These are phyloP conservation scores for Barnettozyma wickerhamii DNA, from an alignment of 805 yeast genomes.

Conservation along the genomic window DNA sequence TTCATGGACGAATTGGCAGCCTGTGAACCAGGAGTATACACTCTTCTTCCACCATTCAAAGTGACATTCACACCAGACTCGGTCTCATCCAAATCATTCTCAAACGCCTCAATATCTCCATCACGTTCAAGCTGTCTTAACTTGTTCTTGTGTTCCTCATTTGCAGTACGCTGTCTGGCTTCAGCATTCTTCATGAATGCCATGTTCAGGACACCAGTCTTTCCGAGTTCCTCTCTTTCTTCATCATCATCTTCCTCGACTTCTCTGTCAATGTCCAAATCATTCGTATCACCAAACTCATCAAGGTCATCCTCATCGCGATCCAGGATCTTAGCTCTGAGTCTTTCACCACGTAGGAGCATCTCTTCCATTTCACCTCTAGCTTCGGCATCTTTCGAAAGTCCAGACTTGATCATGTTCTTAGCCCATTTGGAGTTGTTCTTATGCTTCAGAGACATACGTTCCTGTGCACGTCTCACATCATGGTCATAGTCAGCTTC, in stretches of 20 bases:
- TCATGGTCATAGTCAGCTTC: constrained; percentile 52
- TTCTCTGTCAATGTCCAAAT: constrained; percentile 44
- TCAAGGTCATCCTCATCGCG: constrained; percentile 42
- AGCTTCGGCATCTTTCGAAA: constrained; percentile 79
- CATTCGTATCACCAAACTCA: constrained; percentile 37
- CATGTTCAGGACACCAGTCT: constrained; percentile 88
- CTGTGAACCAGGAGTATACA: constrained; percentile 57
- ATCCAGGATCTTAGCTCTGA: constrained; percentile 64
- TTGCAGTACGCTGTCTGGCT: constrained; percentile 56
- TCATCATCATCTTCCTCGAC: constrained; percentile 37
- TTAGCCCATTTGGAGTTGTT: constrained; percentile 88
- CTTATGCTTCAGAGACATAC: constrained; percentile 90
- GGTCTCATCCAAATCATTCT: constrained; percentile 28
- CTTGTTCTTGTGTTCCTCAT: constrained; percentile 46
- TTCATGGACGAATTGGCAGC: constrained; percentile 28
- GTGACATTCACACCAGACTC: constrained; percentile 41
- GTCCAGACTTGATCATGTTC: constrained; percentile 82
- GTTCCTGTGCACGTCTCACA: constrained; percentile 81
- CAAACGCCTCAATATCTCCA: constrained; percentile 37
- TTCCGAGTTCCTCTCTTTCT: constrained; percentile 50
- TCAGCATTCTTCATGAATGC: constrained; percentile 94
- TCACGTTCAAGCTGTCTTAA: constrained; percentile 47
- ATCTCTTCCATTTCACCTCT: constrained; percentile 92
- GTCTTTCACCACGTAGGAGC: constrained; percentile 80
- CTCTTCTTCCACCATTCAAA: constrained; percentile 74